Base-by-base conservation (phyloP, 2,329 filamentous ascomycete species). In the Hypoxylon sp. region DNA sequence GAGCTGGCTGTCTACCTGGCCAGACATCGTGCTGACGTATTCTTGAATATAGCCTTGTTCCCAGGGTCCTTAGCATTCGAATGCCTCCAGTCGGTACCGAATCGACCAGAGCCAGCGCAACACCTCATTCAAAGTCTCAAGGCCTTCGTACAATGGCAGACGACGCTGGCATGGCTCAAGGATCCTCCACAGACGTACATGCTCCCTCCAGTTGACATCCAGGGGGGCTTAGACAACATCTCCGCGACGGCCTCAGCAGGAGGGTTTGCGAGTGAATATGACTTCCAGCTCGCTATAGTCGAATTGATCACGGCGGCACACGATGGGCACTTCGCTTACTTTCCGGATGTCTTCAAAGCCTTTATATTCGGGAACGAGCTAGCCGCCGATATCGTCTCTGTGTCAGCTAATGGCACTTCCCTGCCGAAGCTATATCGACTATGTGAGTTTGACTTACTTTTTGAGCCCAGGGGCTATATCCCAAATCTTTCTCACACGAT, bases 281-380 rank as follows among this genome's bases (percentile, higher is more conserved):
- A 84, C 6, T 86, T 87, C 67, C 83, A 87, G 69, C 65, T 78
- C 6, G 84, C 85, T 26, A 78, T 92, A 2, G 84, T 85, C 60
- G 76, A 80, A 33, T 76, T 86, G 6, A 79, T 88, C 33, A 80
- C 81, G 22, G 80, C 79, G 1, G 84, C 86, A 2, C 87, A 91
- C 69, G 89, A 92, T 72, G 87, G 88, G 0, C 90, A 92, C 71
- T 88, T 90, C 52, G 77, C 80, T 1, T 88, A 83, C 71, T 77
- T 82, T 12, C 84, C 85, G 2, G 84, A 87, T 67, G 78, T 83
- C 3, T 80, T 88, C 12, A 82, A 80, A 42, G 80, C 85, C 0
- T 87, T 89, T 77, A 78, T 24, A 73, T 84, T 70, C 78, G 80
- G 52, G 71, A 79, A 77, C 32, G 63, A 53, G 3, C 64, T 79